These are phyloP conservation scores for Mesembryanthemum crystallinum DNA, from an alignment of 148 eudicot genomes.

Conservation along the genomic window DNA sequence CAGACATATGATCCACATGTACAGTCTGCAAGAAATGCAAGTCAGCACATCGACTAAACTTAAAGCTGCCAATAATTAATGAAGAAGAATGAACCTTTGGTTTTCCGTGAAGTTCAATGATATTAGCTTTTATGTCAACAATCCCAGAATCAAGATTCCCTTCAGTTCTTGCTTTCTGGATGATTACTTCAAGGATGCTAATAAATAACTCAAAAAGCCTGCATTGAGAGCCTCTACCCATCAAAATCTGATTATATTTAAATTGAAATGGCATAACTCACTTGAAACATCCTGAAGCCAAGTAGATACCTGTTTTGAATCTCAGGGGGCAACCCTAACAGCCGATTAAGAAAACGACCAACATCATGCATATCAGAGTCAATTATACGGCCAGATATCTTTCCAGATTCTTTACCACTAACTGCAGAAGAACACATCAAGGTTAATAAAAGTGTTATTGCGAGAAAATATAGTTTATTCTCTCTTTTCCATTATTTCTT, in stretches of 20 bases:
- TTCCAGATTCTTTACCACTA: slow-evolving; percentile 79
- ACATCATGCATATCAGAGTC: slow-evolving; percentile 98
- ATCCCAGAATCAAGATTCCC: slow-evolving; percentile 94
- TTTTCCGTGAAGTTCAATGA: slow-evolving; percentile 65
- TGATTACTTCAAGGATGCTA: slow-evolving; percentile 69
- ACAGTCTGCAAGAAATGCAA: slow-evolving; percentile 64
- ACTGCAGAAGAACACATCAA: slow-evolving; percentile 34
- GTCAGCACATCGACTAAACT: slow-evolving; percentile 10
- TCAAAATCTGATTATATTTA: neutral
- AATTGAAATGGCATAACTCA: neutral
- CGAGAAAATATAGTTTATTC: neutral
- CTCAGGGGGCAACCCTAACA: slow-evolving; percentile 89
- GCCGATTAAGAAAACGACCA: slow-evolving; percentile 88
- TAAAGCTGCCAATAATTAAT: neutral
- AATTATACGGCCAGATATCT: slow-evolving; percentile 75
- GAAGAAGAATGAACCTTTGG: slow-evolving; percentile 64
- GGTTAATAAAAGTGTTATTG: neutral
- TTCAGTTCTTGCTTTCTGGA: slow-evolving; percentile 81
- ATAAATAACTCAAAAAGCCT: slow-evolving; percentile 94
- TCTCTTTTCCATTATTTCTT: neutral
- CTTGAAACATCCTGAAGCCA: neutral
- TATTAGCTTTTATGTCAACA: slow-evolving; percentile 82
- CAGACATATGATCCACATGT: slow-evolving; percentile 79
- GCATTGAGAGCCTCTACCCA: slow-evolving; percentile 17
- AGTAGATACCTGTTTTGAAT: slow-evolving; percentile 76